Conservation (phyloP, 768 basidiomycete species). For the Lentinus brumalis region DNA sequence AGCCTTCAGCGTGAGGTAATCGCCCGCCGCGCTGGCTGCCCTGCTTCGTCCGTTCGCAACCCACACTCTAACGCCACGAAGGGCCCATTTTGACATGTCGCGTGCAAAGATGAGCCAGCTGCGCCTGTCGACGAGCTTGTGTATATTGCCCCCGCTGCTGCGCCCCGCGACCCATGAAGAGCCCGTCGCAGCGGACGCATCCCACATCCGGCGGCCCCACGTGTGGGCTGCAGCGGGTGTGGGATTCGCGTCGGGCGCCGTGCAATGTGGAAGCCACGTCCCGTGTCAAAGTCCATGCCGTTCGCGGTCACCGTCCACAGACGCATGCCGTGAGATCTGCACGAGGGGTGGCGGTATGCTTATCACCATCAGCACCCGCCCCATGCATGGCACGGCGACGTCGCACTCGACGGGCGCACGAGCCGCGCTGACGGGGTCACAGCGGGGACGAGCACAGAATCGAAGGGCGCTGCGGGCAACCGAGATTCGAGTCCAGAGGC, state of each 20-base stretch:
- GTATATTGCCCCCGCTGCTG: neutral
- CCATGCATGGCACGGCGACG: neutral
- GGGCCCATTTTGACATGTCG: constrained; percentile 7
- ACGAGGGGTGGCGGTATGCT: neutral
- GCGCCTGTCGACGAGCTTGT: neutral
- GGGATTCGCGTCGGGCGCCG: constrained; percentile 6
- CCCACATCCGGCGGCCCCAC: constrained; percentile 14
- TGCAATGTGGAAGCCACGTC: neutral
- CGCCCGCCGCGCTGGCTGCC: neutral
- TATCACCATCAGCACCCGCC: neutral
- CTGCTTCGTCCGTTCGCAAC: neutral
- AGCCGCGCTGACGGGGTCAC: neutral
- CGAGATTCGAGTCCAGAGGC: neutral
- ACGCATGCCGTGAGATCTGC: constrained; percentile 2
- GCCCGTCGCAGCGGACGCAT: neutral
- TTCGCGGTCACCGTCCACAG: neutral
- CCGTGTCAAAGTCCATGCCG: constrained; percentile 4
- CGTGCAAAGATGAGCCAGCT: neutral
- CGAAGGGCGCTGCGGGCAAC: neutral
- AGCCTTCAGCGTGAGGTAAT: constrained; percentile 4
- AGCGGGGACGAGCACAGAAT: neutral
- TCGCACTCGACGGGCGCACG: no score
- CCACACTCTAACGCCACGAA: constrained; percentile 19
- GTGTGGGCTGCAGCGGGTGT: constrained; percentile 1
- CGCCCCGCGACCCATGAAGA: neutral